phyloP scores from a whole-genome alignment of 352 stramenopile genomes.

The Phytopythium vexans region DNA sequence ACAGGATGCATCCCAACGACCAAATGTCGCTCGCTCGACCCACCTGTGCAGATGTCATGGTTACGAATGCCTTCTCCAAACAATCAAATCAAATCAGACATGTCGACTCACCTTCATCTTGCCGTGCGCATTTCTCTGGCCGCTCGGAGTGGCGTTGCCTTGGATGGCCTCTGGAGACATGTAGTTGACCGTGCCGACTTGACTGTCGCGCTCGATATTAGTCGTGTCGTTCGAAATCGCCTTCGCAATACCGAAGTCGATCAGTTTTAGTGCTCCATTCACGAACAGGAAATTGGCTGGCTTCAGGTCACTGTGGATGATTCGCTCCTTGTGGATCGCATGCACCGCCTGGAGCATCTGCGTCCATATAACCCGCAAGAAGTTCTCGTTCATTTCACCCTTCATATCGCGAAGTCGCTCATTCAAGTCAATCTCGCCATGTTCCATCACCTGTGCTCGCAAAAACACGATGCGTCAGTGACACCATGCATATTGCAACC shows the following conservation, averaged over 20 bases:
- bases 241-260: conserved; percentile 98
- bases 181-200: conserved; percentile 96
- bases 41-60: conserved; percentile 42
- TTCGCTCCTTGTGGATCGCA: conserved; percentile 94
- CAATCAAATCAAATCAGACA: neutral
- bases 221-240: conserved; percentile 97
- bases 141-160: conserved; percentile 44
- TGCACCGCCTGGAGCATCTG: conserved; percentile 98
- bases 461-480: neutral
- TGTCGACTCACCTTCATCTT: conserved; percentile 64
- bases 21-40: conserved; percentile 93
- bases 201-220: conserved; percentile 95
- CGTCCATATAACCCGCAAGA: conserved; percentile 97
- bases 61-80: neutral
- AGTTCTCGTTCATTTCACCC: conserved; percentile 94
- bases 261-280: conserved; percentile 94
- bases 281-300: conserved; percentile 97
- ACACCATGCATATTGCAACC: neutral
- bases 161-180: conserved; percentile 95
- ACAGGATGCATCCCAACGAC: conserved; percentile 97
- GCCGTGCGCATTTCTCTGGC: conserved; percentile 51
- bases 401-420: conserved; percentile 85
- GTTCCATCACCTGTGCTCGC: conserved; percentile 91
- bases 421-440: conserved; percentile 97
- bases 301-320: conserved; percentile 96